Conservation (phyloP, 2,329 filamentous ascomycete species). For the Neurospora crassa region DNA sequence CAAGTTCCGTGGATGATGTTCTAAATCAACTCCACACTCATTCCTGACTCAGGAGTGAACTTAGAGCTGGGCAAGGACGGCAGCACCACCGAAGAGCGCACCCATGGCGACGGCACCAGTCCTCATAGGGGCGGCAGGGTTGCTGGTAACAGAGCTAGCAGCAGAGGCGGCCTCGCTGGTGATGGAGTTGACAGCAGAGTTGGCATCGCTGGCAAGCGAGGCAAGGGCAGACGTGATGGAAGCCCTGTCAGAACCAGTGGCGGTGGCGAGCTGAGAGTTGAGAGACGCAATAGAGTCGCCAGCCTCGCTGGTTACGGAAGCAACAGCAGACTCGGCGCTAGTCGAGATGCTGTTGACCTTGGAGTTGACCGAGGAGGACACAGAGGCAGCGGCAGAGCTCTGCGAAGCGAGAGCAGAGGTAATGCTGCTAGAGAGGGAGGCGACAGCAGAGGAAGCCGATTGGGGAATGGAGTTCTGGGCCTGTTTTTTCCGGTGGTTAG, state of each 20-base stretch:
- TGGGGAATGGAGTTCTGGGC: conserved; percentile 14
- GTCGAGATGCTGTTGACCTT: conserved; percentile 7
- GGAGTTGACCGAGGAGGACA: conserved; percentile 18
- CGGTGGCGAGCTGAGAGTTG: conserved; percentile 20
- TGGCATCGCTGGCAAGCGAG: conserved; percentile 16
- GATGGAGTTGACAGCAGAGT: conserved; percentile 9
- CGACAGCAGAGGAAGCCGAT: background rate
- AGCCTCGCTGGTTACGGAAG: conserved; percentile 18
- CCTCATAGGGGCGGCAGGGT: conserved; percentile 24
- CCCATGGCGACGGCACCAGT: conserved; percentile 36
- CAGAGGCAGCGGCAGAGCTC: conserved; percentile 16
- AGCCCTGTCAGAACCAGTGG: conserved; percentile 18
- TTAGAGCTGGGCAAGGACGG: conserved; percentile 36
- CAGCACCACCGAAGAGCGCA: conserved; percentile 37
- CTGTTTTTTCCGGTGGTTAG: conserved; percentile 9
- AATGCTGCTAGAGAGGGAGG: background rate
- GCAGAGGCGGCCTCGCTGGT: conserved; percentile 10
- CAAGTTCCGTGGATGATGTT: background rate
- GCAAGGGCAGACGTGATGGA: conserved; percentile 22
- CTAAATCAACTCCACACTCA: background rate
- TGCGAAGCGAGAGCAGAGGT: conserved; percentile 6
- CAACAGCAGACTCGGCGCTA: conserved; percentile 16
- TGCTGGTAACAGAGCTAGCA: conserved; percentile 13
- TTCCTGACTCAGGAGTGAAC: background rate
- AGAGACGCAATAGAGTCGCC: conserved; percentile 17